phyloP scores from a whole-genome alignment of 768 basidiomycete species.

The Kondoa subrosea region DNA sequence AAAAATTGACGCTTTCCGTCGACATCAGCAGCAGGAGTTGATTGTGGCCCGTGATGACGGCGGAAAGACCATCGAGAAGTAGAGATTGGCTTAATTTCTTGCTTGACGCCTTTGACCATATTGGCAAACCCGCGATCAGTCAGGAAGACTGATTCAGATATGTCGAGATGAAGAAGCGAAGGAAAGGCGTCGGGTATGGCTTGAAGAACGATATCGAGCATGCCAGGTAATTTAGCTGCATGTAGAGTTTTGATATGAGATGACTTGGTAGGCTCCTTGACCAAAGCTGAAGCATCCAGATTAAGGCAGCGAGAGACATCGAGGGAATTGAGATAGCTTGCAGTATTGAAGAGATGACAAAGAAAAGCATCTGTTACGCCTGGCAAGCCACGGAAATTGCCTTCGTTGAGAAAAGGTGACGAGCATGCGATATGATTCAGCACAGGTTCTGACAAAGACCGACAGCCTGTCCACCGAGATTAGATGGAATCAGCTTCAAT shows the following conservation, averaged over 20 bases:
- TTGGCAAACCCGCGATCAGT: slow-evolving; percentile 48
- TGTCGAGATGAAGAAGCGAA: slow-evolving; percentile 28
- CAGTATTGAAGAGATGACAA: slow-evolving; percentile 46
- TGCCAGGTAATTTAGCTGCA: slow-evolving; percentile 46
- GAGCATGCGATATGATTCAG: slow-evolving; percentile 53
- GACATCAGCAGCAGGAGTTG: slow-evolving; percentile 27
- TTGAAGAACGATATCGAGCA: slow-evolving; percentile 22
- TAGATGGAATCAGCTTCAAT: slow-evolving; percentile 18
- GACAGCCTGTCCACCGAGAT: slow-evolving; percentile 42
- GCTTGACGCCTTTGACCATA: not conserved
- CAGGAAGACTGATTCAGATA: slow-evolving; percentile 37
- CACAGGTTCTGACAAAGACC: slow-evolving; percentile 45
- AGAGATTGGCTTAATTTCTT: not conserved
- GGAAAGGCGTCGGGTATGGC: slow-evolving; percentile 31
- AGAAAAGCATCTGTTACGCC: slow-evolving; percentile 60
- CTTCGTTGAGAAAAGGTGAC: slow-evolving; percentile 43
- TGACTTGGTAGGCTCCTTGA: slow-evolving; percentile 20
- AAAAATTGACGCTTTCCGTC: slow-evolving; percentile 34
- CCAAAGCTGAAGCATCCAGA: slow-evolving; percentile 30
- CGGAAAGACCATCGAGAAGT: not conserved
- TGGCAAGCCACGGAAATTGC: slow-evolving; percentile 52
- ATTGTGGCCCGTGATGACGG: slow-evolving; percentile 18
- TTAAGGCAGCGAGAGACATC: slow-evolving; percentile 57
- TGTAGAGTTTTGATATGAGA: slow-evolving; percentile 45
- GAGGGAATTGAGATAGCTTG: slow-evolving; percentile 43